These are phyloP conservation scores for Termitomyces sp. DNA, from an alignment of 768 basidiomycete species.

Conservation along the genomic window DNA sequence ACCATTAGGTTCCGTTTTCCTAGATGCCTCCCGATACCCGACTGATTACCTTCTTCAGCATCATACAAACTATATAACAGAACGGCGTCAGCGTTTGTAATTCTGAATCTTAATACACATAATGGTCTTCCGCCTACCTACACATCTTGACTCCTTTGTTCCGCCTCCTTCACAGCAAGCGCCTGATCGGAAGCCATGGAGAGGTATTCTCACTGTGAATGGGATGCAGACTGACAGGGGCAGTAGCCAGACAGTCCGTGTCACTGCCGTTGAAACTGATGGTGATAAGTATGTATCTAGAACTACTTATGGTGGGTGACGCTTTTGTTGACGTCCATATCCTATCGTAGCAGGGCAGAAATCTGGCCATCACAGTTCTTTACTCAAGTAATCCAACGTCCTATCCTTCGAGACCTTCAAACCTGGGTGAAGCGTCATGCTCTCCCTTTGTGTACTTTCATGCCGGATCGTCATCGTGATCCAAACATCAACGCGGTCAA, in stretches of 20 bases:
- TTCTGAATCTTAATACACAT: conserved; percentile 23
- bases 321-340: conserved; percentile 20
- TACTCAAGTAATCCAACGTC: conserved; percentile 34
- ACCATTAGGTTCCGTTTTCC: conserved; percentile 10
- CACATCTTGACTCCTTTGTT: conserved; percentile 53
- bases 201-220: conserved; percentile 47
- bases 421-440: conserved; percentile 43
- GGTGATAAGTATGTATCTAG: conserved; percentile 55
- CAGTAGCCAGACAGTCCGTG: conserved; percentile 46
- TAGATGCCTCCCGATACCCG: conserved; percentile 15
- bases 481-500: conserved; percentile 43
- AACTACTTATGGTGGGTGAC: conserved; percentile 3
- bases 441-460: conserved; percentile 54
- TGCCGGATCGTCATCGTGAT: conserved; percentile 54
- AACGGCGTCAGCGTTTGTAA: conserved; percentile 23
- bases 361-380: conserved; percentile 50
- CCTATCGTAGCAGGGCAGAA: conserved; percentile 39
- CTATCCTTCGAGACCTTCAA: conserved; percentile 40
- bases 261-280: conserved; percentile 65
- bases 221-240: conserved; percentile 42
- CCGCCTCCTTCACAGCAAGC: conserved; percentile 47
- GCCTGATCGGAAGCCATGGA: conserved; percentile 45
- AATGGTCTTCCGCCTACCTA: conserved; percentile 62
- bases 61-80: conserved; percentile 29
- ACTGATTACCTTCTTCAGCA: conserved; percentile 14